Percentiles rank a stretch among this genome's conserved stretches.
phyloP scores from a whole-genome alignment of 1,284 basidiomycete species.

The Pisolithus thermaeus region DNA sequence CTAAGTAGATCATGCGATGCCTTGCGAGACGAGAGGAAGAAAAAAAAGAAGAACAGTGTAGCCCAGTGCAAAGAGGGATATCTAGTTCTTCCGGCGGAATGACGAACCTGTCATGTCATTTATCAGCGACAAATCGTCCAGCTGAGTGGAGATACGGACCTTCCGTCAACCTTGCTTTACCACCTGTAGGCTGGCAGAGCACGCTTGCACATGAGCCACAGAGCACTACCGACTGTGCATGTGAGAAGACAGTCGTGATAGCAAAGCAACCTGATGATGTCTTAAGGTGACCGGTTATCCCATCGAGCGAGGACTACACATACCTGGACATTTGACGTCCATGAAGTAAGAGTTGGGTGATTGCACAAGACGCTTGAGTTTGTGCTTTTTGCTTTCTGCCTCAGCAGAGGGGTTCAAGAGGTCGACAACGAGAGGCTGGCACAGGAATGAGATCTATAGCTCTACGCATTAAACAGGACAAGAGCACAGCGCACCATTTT shows the following conservation, averaged over 20 bases:
- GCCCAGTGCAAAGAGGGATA: constrained; percentile 1
- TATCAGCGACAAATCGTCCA: constrained; percentile 8
- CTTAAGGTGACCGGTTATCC: constrained; percentile 3
- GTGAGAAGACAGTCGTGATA: constrained; percentile 94
- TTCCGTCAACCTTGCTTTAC: constrained; percentile 97
- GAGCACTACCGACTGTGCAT: constrained; percentile 89
- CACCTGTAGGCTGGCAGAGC: constrained; percentile 97
- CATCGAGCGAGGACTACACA: constrained; percentile 15
- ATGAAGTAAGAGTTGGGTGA: constrained; percentile 99
- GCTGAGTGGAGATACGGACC: constrained; percentile 52
- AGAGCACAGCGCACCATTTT: not conserved
- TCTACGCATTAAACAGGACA: not conserved
- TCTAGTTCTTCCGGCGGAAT: constrained; percentile 82
- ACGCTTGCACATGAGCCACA: constrained; percentile 94
- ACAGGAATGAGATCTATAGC: not conserved
- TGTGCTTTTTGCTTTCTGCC: constrained; percentile 87
- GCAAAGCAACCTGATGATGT: constrained; percentile 76
- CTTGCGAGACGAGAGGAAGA: constrained; percentile 3
- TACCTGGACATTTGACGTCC: constrained; percentile 99
- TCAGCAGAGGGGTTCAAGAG: constrained; percentile 94
- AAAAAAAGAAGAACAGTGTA: constrained; percentile 1
- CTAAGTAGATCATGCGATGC: constrained; percentile 8
- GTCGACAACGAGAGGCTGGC: constrained; percentile 94
- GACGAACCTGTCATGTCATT: constrained; percentile 57
- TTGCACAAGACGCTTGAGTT: constrained; percentile 99